phyloP scores from a whole-genome alignment of 257 asterid species.

The Verbascum thapsus region DNA sequence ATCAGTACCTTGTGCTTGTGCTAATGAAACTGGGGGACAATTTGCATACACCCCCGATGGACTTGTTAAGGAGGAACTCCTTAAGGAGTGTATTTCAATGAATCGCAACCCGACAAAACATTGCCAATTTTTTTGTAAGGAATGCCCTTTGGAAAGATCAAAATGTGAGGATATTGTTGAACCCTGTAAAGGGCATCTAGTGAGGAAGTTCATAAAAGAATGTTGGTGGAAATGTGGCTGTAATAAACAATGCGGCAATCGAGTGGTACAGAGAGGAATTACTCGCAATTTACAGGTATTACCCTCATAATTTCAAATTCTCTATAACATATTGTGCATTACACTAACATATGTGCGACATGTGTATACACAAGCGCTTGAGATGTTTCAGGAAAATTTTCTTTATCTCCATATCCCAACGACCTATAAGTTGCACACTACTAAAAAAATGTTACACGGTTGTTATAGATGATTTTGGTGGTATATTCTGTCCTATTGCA shows the following conservation, averaged over 20 bases:
- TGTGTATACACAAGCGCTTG: no score
- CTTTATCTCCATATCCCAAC: no score
- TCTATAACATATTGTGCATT: no score
- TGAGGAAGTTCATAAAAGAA: conserved; percentile 80
- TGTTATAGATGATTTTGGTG: no score
- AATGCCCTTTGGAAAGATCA: conserved; percentile 86
- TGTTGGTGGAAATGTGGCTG: conserved; percentile 99
- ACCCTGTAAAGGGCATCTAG: conserved; percentile 92
- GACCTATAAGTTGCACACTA: no score
- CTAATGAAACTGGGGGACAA: conserved; percentile 73
- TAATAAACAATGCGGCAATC: conserved; percentile 78
- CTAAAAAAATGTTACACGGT: no score
- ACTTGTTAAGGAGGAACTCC: conserved; percentile 71
- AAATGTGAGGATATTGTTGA: conserved; percentile 54
- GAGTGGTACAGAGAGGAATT: conserved; percentile 95
- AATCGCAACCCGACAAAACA: conserved; percentile 70
- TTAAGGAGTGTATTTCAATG: conserved; percentile 75
- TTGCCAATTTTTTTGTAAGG: conserved; percentile 64
- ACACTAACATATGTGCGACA: no score
- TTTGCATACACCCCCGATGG: conserved; percentile 86
- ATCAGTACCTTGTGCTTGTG: conserved; percentile 74
- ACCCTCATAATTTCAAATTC: background rate
- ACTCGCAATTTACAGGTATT: conserved; percentile 72
- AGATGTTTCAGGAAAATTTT: no score
- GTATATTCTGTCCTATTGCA: no score